Conservation (phyloP, 345 rosid genomes). For the Citrus sinensis region DVS_A1.0 CM039165.1:34044001-34044500, state of each 20-base stretch:
- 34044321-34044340: not conserved
- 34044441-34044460: constrained; percentile 86
- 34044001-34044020: constrained; percentile 78
- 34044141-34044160: not conserved
- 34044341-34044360: not conserved
- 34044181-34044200: not conserved
- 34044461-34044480: constrained; percentile 89
- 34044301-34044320: not conserved
- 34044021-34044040: constrained; percentile 87
- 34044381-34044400: not conserved
- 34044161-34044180: not conserved
- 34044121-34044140: not conserved
- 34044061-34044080: not conserved
- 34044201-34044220: constrained; percentile 1
- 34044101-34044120: not conserved
- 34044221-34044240: not conserved
- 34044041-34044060: constrained; percentile 52
- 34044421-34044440: constrained; percentile 86
- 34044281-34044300: not conserved
- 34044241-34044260: not conserved
- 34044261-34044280: not conserved
- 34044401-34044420: not conserved
- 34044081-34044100: not conserved
- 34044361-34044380: not conserved
- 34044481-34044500: constrained; percentile 65